phyloP scores from a whole-genome alignment of 331 rosid genomes.

The Ulmus americana region DNA sequence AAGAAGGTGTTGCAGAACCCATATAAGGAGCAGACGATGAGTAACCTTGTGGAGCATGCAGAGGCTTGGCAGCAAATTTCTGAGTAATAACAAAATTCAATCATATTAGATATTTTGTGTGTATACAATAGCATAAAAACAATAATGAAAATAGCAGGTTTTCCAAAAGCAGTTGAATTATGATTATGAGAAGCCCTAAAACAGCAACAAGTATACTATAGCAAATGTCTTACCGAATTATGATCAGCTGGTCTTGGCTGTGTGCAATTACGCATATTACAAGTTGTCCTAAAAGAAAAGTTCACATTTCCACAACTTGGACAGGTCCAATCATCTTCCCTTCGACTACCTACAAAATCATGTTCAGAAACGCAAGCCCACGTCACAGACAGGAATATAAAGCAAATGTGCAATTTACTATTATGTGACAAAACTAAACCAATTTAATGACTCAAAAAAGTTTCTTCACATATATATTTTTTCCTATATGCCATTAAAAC shows the following conservation, averaged over 20 bases:
- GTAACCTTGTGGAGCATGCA: slow-evolving; percentile 70
- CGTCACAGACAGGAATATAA: slow-evolving; percentile 9
- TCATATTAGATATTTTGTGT: background rate
- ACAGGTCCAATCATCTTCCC: slow-evolving; percentile 99
- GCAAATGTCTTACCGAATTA: slow-evolving; percentile 49
- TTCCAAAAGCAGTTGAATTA: background rate
- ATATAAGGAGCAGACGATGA: slow-evolving; percentile 66
- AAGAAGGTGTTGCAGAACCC: slow-evolving; percentile 77
- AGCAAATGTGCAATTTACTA: background rate
- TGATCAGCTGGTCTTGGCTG: slow-evolving; percentile 99
- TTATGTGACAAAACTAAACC: background rate
- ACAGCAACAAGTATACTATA: background rate
- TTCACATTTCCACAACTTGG: slow-evolving; percentile 98
- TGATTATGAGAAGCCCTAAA: background rate
- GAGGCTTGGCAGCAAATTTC: slow-evolving; percentile 86
- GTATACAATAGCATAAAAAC: background rate
- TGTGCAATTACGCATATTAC: slow-evolving; percentile 99
- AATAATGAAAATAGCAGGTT: background rate
- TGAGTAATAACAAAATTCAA: slow-evolving; percentile 22
- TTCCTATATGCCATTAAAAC: background rate
- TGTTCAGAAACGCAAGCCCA: background rate
- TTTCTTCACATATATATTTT: background rate
- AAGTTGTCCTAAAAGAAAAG: slow-evolving; percentile 93
- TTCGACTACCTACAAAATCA: slow-evolving; percentile 68
- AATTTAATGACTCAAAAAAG: background rate